Conservation (phyloP, 495 filamentous ascomycete species). For the Penicillium diatomitis region DNA sequence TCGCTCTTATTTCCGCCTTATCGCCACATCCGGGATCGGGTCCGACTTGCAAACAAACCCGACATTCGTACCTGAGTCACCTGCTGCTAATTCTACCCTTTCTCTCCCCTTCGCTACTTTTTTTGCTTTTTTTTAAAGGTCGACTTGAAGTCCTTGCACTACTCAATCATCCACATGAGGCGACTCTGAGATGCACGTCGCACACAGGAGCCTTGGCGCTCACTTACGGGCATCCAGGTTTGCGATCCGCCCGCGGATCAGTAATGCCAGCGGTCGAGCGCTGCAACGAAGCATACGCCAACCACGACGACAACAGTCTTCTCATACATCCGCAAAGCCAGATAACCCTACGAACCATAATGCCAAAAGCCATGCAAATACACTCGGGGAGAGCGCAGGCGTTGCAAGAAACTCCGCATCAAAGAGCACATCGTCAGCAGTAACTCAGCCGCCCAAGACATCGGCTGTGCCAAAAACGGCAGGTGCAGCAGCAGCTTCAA, state of each 20-base stretch:
- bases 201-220: slow-evolving; percentile 10
- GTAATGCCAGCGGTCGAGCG: slow-evolving; percentile 7
- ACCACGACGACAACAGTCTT: slow-evolving; percentile 21
- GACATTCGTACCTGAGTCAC: neutral
- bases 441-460: slow-evolving; percentile 2
- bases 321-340: slow-evolving; percentile 6
- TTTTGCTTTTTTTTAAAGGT: too few relatives aligned
- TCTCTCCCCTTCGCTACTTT: too few relatives aligned
- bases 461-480: slow-evolving; percentile 7
- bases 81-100: too few relatives aligned
- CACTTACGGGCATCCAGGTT: slow-evolving; percentile 3
- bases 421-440: neutral
- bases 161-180: neutral
- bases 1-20: slow-evolving; percentile 4
- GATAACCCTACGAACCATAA: slow-evolving; percentile 3
- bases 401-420: neutral
- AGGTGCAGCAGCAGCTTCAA: slow-evolving; percentile 15
- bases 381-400: neutral
- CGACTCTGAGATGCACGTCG: slow-evolving; percentile 10
- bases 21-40: slow-evolving; percentile 9
- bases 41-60: neutral
- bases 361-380: neutral
- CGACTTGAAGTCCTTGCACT: too few relatives aligned
- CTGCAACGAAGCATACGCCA: slow-evolving; percentile 17
- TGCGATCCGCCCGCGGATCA: slow-evolving; percentile 14